Evolutionary conservation across 495 filamentous ascomycete species (phyloP), one percentile per base, ranked within the genome.

Genomic region (Xylaria palmicola): DNA sequence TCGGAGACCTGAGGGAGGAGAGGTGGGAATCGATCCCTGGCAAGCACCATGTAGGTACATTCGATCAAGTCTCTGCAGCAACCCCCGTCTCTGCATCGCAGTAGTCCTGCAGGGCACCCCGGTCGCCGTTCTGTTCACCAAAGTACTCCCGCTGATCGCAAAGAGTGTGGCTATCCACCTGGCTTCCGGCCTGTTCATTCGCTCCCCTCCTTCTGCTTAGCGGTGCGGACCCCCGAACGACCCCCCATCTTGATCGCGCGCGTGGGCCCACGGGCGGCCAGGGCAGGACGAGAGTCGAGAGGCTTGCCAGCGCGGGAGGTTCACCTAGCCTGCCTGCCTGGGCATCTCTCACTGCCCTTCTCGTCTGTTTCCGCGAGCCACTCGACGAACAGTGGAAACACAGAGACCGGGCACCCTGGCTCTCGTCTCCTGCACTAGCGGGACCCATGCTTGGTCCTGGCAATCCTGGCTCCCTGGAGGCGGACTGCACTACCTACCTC

Each of bases 31-130:
- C 8, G 44, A 47, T 24, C 13, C 20, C 20, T 47, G 27, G 39
- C 56, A 60, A 52, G 49, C 58, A 52, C 58, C 47, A 50, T 52
- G 55, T 58, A 59, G 56, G 43, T 59, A 59, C 56, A 50, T 50
- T 15, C 56, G 44, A 50, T 50, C 45, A 59, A 50, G 56, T 59
- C 56, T 50, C 45, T 59, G 45, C 45, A 51, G 55, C 12, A 44
- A 37, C 19, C 59, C 47, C 59, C 59, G 50, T 54, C 59, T 61
- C 36, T 40, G 59, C 59, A 61, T 61, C 59, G 49, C 34, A 55
- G 56, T 54, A 54, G 49, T 26, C 27, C 50, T 44, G 40, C 59
- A 61, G 59, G 59, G 49, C 36, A 47, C 50, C 59, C 59, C 36
- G 12, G 59, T 55, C 50, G 59, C 59, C 50, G 59, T 61, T 61